Evolutionary conservation across 495 filamentous ascomycete species (phyloP), one percentile per base, ranked within the genome.

Genomic region (Cetradonia linearis): DNA sequence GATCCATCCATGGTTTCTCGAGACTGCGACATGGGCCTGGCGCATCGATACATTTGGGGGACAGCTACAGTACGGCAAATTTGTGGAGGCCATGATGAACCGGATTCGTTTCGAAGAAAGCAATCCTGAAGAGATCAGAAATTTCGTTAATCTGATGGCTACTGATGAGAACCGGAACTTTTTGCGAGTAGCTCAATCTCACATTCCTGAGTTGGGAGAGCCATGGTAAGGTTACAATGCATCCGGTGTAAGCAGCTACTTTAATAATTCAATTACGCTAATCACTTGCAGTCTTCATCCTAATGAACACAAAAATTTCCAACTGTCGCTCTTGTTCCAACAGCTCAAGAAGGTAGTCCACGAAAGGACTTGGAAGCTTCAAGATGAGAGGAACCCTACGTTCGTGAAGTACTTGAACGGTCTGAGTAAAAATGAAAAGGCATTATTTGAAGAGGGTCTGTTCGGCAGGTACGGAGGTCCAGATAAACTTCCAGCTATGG

Each of bases 61-160:
- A 25, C 57, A 52, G 20, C 16, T 49, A 4, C 52, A 46, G 27
- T 64, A 61, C 28, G 27, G 34, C 1, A 61, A 23, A 28, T 64
- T 64, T 30, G 52, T 64, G 23, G 44, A 46, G 7, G 38, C 30
- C 16, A 64, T 64, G 52, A 30, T 64, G 33, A 47, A 55, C n/a
- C 62, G 58, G 31, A 56, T 64, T 28, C 53, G 50, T 7, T 37
- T 30, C 23, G 48, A 57, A 27, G 52, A 60, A 42, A 64, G 50
- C 46, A 61, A 52, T 38, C 44, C 8, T 2, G 44, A 33, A 11
- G 62, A 64, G 38, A 56, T 64, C 18, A 27, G 9, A 27, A 7
- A 11, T 3, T 59, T 64, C 44, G n/a, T 52, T 40, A 18, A 57
- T n/a, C 46, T 64, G 3, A 40, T 64, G 1, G 44, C 36, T 25